Percentiles rank a stretch among this genome's conserved stretches.
These are phyloP conservation scores for Jamesozyma spencerorum DNA, from an alignment of 805 yeast genomes.

Conservation along the genomic window DNA sequence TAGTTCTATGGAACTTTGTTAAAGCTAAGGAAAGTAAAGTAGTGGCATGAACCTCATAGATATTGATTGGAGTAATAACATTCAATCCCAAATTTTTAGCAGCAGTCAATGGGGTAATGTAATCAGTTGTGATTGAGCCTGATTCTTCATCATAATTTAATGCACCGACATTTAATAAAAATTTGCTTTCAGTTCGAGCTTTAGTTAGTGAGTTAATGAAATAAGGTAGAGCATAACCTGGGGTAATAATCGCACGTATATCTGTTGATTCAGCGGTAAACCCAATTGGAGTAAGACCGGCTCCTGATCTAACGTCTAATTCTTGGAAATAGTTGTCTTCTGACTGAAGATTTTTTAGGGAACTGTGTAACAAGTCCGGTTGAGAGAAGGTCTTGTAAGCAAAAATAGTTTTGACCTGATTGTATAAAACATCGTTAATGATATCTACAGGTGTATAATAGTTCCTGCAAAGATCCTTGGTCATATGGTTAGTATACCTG, in stretches of 20 bases:
- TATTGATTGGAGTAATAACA: conserved; percentile 57
- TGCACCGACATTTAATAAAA: conserved; percentile 68
- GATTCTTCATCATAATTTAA: conserved; percentile 53
- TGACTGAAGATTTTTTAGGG: conserved; percentile 25
- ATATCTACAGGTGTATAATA: conserved; percentile 49
- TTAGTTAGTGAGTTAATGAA: conserved; percentile 52
- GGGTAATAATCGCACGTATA: conserved; percentile 40
- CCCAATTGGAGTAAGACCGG: conserved; percentile 71
- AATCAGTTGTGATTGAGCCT: conserved; percentile 52
- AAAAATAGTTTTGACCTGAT: conserved; percentile 46
- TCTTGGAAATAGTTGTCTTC: conserved; percentile 21
- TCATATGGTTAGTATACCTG: too few relatives aligned
- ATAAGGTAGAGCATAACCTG: conserved; percentile 57
- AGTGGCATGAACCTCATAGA: conserved; percentile 57
- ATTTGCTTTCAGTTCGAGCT: conserved; percentile 38
- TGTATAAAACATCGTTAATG: conserved; percentile 43
- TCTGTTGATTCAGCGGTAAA: conserved; percentile 34
- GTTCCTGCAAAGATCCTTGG: conserved; percentile 9
- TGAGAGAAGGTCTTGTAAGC: conserved; percentile 62
- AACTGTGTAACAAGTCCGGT: conserved; percentile 49
- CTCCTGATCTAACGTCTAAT: conserved; percentile 73
- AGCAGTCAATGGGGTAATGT: conserved; percentile 47
- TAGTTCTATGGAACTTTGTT: conserved; percentile 34
- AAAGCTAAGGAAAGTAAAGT: conserved; percentile 55
- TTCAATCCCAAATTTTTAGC: conserved; percentile 55